These are phyloP conservation scores for Stemphylium vesicarium DNA, from an alignment of 2,329 filamentous ascomycete genomes.

Conservation along the genomic window DNA sequence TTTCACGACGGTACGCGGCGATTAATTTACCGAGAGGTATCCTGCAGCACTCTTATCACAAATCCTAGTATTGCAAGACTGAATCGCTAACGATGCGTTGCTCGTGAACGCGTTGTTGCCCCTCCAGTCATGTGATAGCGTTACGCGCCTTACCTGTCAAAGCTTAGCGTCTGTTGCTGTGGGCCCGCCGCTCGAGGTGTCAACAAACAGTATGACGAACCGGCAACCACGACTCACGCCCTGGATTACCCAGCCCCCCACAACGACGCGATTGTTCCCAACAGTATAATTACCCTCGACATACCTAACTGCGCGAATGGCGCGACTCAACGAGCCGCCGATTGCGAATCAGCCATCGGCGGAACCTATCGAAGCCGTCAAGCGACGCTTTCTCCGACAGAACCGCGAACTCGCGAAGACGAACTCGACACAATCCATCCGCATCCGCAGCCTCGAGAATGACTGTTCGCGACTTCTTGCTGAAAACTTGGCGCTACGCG, in stretches of 20 bases:
- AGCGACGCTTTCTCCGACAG: slow-evolving; percentile 79
- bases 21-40: neutral
- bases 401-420: slow-evolving; percentile 80
- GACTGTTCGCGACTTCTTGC: slow-evolving; percentile 76
- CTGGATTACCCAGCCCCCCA: slow-evolving; percentile 8
- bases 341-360: slow-evolving; percentile 54
- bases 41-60: neutral
- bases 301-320: slow-evolving; percentile 66
- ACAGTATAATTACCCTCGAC: slow-evolving; percentile 40
- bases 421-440: slow-evolving; percentile 78
- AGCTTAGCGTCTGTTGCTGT: slow-evolving; percentile 30
- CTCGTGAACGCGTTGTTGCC: slow-evolving; percentile 24
- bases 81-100: neutral
- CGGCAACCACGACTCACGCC: slow-evolving; percentile 5
- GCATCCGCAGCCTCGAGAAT: slow-evolving; percentile 77
- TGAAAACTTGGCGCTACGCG: slow-evolving; percentile 77
- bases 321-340: slow-evolving; percentile 78
- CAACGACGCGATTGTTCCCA: slow-evolving; percentile 8
- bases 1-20: neutral
- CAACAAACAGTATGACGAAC: slow-evolving; percentile 32
- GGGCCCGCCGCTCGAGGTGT: slow-evolving; percentile 21
- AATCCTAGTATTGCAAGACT: neutral
- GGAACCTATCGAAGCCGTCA: slow-evolving; percentile 72
- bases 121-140: slow-evolving; percentile 33
- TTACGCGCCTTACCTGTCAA: slow-evolving; percentile 5